Evolutionary conservation across 352 stramenopile genomes (phyloP).

Genomic region (Thalassiosira oceanica): DNA sequence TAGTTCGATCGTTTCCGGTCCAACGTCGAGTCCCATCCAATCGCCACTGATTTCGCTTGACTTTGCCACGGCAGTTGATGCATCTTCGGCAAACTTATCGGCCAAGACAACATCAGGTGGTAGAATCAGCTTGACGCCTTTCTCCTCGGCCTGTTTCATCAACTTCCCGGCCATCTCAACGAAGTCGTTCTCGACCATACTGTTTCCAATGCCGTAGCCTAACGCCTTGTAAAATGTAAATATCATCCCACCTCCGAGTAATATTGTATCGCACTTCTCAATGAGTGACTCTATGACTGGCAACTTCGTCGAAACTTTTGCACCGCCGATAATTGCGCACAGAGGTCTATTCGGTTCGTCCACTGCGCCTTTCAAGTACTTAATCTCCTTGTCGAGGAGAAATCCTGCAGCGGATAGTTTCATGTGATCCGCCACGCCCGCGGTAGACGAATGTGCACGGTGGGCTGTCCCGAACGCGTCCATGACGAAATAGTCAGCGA

Average conservation of each 20-base stretch:
- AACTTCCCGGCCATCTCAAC: slow-evolving; percentile 87
- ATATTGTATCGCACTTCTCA: slow-evolving; percentile 98
- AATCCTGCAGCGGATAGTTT: slow-evolving; percentile 85
- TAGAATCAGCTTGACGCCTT: slow-evolving; percentile 96
- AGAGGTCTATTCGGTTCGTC: slow-evolving; percentile 94
- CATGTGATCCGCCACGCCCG: slow-evolving; percentile 90
- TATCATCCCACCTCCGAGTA: slow-evolving; percentile 99
- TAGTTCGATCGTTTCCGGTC: slow-evolving; percentile 84
- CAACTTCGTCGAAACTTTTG: slow-evolving; percentile 99
- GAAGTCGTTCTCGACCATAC: slow-evolving; percentile 89
- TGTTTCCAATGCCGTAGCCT: slow-evolving; percentile 94
- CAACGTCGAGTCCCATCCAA: slow-evolving; percentile 98
- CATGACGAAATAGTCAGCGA: slow-evolving; percentile 95
- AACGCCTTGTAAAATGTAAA: slow-evolving; percentile 99
- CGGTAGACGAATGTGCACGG: slow-evolving; percentile 97
- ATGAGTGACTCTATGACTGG: slow-evolving; percentile 99
- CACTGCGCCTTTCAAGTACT: slow-evolving; percentile 99
- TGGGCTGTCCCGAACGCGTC: slow-evolving; percentile 99
- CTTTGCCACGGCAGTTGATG: slow-evolving; percentile 85
- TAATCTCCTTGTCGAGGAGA: slow-evolving; percentile 98
- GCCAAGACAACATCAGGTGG: slow-evolving; percentile 97
- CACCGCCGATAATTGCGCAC: slow-evolving; percentile 97
- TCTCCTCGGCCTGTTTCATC: slow-evolving; percentile 95
- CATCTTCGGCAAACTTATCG: slow-evolving; percentile 95
- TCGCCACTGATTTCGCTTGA: slow-evolving; percentile 91